A percentile compares a stretch with the other conserved stretches of the same genome.
Evolutionary conservation across 2,329 filamentous ascomycete species (phyloP).

Genomic region (Cladosporium colombiae): DNA sequence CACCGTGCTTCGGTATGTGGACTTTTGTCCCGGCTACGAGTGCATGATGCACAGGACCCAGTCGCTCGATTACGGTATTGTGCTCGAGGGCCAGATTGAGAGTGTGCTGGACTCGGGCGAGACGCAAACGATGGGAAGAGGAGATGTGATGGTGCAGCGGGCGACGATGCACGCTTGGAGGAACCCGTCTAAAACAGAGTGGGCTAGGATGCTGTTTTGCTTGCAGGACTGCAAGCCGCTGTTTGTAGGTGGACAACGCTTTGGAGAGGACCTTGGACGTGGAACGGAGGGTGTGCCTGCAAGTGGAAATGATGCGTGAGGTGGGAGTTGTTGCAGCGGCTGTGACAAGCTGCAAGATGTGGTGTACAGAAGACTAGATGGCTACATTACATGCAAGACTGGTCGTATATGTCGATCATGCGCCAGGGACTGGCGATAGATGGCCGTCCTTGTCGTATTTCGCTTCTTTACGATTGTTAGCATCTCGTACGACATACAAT

Average conservation of each 20-base stretch:
- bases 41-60: conserved; percentile 43
- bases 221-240: conserved; percentile 36
- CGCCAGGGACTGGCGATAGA: conserved; percentile 57
- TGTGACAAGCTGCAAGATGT: conserved; percentile 11
- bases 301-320: conserved; percentile 27
- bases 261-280: conserved; percentile 33
- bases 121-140: conserved; percentile 36
- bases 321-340: not conserved
- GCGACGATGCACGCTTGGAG: conserved; percentile 41
- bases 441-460: conserved; percentile 81
- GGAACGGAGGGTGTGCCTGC: conserved; percentile 30
- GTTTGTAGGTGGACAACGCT: conserved; percentile 29
- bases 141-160: conserved; percentile 42
- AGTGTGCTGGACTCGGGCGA: conserved; percentile 38
- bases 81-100: conserved; percentile 39
- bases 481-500: not conserved
- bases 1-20: conserved; percentile 48
- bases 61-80: conserved; percentile 41
- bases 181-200: conserved; percentile 34
- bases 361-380: not conserved
- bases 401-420: conserved; percentile 1
- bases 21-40: conserved; percentile 37
- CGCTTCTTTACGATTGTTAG: conserved; percentile 60
- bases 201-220: conserved; percentile 37
- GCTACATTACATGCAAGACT: not conserved